Evolutionary conservation across 768 basidiomycete species (phyloP).

Genomic region (Punctularia strigosozonata): DNA sequence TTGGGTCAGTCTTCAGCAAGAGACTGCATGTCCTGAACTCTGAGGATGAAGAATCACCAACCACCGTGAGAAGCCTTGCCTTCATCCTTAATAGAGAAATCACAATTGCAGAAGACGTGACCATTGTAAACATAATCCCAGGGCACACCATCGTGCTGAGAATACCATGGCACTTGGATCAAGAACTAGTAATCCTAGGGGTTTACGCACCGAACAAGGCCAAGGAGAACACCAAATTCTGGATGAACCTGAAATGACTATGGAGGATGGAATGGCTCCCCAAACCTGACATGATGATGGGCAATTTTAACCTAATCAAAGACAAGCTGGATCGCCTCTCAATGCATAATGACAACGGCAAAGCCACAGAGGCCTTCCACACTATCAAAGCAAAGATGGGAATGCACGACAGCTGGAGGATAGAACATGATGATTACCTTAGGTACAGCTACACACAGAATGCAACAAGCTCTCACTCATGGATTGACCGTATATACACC

Average conservation of each 20-base stretch:
- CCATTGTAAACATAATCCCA: conserved; percentile 2
- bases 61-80: not conserved
- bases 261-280: not conserved
- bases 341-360: not conserved
- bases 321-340: conserved; percentile 10
- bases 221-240: conserved; percentile 8
- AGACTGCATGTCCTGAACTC: conserved; percentile 1
- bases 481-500: not conserved
- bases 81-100: not conserved
- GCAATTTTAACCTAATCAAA: conserved; percentile 12
- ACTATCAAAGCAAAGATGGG: not conserved
- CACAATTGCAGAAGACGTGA: not conserved
- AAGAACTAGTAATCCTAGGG: conserved; percentile 1
- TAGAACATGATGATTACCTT: not conserved
- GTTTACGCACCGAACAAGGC: conserved; percentile 10
- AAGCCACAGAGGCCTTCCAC: conserved; percentile 1
- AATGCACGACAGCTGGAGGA: conserved; percentile 10
- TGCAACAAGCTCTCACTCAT: not conserved
- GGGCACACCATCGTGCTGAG: conserved; percentile 5
- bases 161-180: conserved; percentile 6
- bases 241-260: conserved; percentile 2
- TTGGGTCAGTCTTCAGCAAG: not conserved
- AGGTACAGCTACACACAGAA: conserved; percentile 2
- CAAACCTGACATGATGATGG: conserved; percentile 7
- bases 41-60: not conserved